Percentiles rank a stretch among this genome's conserved stretches.
Conservation (phyloP, 164 flowering plant genomes). For the Malania oleifera region DNA sequence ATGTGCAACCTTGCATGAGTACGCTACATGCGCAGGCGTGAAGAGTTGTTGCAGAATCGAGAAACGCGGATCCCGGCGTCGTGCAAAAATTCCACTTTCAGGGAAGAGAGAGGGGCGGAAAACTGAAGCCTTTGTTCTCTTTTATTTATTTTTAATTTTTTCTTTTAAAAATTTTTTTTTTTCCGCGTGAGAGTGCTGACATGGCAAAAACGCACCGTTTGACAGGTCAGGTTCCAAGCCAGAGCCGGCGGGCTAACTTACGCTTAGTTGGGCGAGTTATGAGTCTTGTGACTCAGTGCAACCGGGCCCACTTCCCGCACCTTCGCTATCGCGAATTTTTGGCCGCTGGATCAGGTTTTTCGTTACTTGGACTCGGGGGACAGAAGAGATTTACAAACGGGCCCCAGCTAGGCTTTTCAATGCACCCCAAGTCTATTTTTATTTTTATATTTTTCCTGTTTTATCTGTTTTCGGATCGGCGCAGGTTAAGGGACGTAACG, state of each 20-base stretch:
- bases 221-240: conserved; percentile 12
- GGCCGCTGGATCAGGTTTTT: no score
- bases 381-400: no score
- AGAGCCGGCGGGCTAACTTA: not conserved
- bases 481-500: not conserved
- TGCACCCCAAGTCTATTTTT: no score
- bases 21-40: not conserved
- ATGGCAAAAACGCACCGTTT: conserved; percentile 10
- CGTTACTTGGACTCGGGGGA: no score
- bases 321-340: no score
- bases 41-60: conserved; percentile 22
- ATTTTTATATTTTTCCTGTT: no score
- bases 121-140: conserved; percentile 12
- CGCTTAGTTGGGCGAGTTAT: conserved; percentile 5
- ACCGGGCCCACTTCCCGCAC: no score
- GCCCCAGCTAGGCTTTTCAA: no score
- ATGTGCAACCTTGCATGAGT: not conserved
- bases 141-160: conserved; percentile 2
- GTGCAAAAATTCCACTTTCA: conserved; percentile 33
- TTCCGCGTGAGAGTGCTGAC: conserved; percentile 3
- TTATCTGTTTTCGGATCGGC: no score
- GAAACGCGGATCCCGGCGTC: conserved; percentile 54
- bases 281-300: no score
- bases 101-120: conserved; percentile 13
- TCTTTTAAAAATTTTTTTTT: not conserved